A percentile compares a stretch with the other conserved stretches of the same genome.
phyloP scores from a whole-genome alignment of 2,329 filamentous ascomycete species.

The Sporothrix humicola region DNA sequence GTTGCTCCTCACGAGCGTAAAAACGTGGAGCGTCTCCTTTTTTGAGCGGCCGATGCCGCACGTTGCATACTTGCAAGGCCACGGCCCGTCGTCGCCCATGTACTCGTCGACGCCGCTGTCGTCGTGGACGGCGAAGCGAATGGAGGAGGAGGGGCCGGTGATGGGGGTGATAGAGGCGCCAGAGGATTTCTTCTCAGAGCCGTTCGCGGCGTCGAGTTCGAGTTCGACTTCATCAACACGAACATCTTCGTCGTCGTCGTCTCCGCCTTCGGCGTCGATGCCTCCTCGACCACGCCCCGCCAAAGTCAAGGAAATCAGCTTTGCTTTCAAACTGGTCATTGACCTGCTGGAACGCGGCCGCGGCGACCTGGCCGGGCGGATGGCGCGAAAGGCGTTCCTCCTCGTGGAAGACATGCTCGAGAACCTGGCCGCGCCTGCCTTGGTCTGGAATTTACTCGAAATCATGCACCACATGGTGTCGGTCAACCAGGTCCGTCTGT shows the following conservation, averaged over 20 bases:
- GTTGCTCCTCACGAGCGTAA: constrained; percentile 34
- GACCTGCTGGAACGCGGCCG: constrained; percentile 36
- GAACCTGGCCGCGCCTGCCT: constrained; percentile 33
- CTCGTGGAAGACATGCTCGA: constrained; percentile 37
- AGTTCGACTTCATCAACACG: too few relatives aligned
- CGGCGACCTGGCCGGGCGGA: constrained; percentile 38
- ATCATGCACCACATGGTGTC: constrained; percentile 17
- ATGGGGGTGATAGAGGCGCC: too few relatives aligned
- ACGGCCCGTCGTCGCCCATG: neutral
- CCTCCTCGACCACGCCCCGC: constrained; percentile 10
- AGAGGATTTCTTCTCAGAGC: too few relatives aligned
- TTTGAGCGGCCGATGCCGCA: neutral
- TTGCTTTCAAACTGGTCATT: constrained; percentile 36
- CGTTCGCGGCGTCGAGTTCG: too few relatives aligned
- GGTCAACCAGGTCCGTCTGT: neutral
- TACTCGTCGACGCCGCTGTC: neutral
- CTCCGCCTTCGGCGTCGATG: neutral
- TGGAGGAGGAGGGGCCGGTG: too few relatives aligned
- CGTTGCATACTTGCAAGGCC: too few relatives aligned
- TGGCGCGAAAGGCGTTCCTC: constrained; percentile 40
- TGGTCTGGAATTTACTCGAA: constrained; percentile 21
- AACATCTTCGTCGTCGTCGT: neutral
- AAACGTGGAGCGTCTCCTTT: constrained; percentile 19
- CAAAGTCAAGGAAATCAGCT: constrained; percentile 33
- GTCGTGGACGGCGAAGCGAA: too few relatives aligned